A percentile compares a stretch with the other conserved stretches of the same genome.
Conservation (phyloP, 208 protist genomes). For the Entamoeba invadens region DNA sequence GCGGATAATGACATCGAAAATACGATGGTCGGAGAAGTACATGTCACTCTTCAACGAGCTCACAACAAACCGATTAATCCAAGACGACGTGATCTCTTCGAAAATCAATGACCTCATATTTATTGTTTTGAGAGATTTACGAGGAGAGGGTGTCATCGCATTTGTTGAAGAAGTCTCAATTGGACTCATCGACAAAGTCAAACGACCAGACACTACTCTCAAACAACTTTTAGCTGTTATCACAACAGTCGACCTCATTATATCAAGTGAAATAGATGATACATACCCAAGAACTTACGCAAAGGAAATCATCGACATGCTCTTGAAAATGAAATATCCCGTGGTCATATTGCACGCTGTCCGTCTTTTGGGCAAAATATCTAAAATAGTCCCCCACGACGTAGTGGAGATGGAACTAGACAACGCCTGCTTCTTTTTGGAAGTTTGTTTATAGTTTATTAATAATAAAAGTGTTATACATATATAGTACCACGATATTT, state of each 20-base stretch:
- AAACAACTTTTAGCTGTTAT: not conserved
- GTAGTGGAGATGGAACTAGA: not conserved
- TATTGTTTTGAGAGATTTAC: not conserved
- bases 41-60: not conserved
- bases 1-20: not conserved
- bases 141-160: not conserved
- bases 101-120: not conserved
- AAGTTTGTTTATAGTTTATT: not conserved
- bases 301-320: not conserved
- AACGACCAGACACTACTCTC: not conserved
- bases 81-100: not conserved
- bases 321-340: not conserved
- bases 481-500: too few species aligned
- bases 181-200: not conserved
- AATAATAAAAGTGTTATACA: too few species aligned
- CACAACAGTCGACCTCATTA: not conserved
- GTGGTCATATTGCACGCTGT: not conserved
- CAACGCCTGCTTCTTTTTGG: not conserved
- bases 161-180: not conserved
- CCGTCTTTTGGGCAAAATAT: not conserved
- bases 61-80: not conserved
- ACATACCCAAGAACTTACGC: not conserved
- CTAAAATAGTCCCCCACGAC: not conserved
- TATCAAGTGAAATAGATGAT: not conserved
- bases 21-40: not conserved